These are phyloP conservation scores for maize (Zea mays) DNA, from an alignment of 176 grass and related monocot species.

Conservation along the genomic window Zm-B73-REFERENCE-NAM-5.0 NC_050100.1:218696001-218696500, in stretches of 20 bases:
- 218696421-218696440: too few relatives aligned
- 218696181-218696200: background rate
- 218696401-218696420: too few relatives aligned
- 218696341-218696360: background rate
- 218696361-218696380: background rate
- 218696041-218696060: slow-evolving; percentile 62
- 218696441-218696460: too few relatives aligned
- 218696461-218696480: too few relatives aligned
- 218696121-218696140: slow-evolving; percentile 46
- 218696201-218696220: slow-evolving; percentile 12
- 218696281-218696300: background rate
- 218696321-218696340: background rate
- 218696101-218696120: slow-evolving; percentile 1
- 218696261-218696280: slow-evolving; percentile 8
- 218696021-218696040: slow-evolving; percentile 68
- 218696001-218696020: slow-evolving; percentile 98
- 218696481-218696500: too few relatives aligned
- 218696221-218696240: background rate
- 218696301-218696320: background rate
- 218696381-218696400: too few relatives aligned
- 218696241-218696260: background rate
- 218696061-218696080: slow-evolving; percentile 31
- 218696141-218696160: background rate
- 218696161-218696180: background rate
- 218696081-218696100: slow-evolving; percentile 24